These are phyloP conservation scores for Phaeosphaeria sp. DNA, from an alignment of 2,329 filamentous ascomycete genomes.

Conservation along the genomic window DNA sequence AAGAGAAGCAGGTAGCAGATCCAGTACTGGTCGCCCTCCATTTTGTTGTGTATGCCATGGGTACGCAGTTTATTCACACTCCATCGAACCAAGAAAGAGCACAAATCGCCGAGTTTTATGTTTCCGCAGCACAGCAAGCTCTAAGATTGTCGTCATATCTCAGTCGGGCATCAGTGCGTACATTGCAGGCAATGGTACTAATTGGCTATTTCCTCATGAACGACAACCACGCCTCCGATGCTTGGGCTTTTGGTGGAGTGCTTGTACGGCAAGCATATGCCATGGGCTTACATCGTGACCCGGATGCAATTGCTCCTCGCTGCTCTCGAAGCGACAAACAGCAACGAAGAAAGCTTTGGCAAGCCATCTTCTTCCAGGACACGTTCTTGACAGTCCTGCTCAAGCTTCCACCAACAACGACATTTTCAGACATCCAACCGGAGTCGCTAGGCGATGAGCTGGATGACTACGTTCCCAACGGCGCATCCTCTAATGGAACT, in stretches of 20 bases:
- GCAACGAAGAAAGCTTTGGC: conserved; percentile 80
- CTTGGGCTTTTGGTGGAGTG: conserved; percentile 82
- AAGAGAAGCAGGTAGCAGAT: conserved; percentile 68
- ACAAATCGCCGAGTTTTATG: conserved; percentile 81
- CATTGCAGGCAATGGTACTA: conserved; percentile 82
- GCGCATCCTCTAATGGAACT: conserved; percentile 51
- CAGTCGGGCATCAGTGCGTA: conserved; percentile 73
- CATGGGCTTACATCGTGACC: conserved; percentile 80
- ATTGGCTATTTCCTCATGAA: conserved; percentile 85
- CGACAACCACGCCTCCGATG: conserved; percentile 82
- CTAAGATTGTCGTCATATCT: conserved; percentile 78
- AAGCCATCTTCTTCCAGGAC: conserved; percentile 80
- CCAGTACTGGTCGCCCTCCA: conserved; percentile 74
- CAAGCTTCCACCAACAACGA: conserved; percentile 77
- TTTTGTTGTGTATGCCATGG: conserved; percentile 78
- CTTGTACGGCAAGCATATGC: conserved; percentile 79
- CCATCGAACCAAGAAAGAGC: conserved; percentile 66
- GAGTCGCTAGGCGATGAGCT: conserved; percentile 74
- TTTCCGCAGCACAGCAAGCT: conserved; percentile 79
- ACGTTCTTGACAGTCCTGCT: conserved; percentile 81
- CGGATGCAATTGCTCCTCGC: conserved; percentile 72
- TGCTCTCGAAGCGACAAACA: conserved; percentile 76
- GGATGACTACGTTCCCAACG: conserved; percentile 70
- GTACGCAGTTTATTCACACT: conserved; percentile 75
- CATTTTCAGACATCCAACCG: conserved; percentile 79